Evolutionary conservation across 768 basidiomycete genomes (phyloP).

Genomic region (Rhizopogon roseolus): DNA sequence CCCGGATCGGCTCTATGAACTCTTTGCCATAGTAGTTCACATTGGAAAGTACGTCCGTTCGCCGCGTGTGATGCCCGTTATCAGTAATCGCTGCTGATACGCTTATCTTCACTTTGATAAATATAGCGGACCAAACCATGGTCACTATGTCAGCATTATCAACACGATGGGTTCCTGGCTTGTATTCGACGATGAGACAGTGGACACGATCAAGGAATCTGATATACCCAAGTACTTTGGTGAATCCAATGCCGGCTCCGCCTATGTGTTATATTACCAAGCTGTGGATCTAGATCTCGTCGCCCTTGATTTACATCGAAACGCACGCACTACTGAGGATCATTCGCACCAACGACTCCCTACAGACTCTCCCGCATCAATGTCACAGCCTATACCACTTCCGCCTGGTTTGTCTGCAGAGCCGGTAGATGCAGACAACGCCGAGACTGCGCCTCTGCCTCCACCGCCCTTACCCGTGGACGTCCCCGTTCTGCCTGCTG

Average conservation of each 20-base stretch:
- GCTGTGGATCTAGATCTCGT: constrained; percentile 78
- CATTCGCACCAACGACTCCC: constrained; percentile 8
- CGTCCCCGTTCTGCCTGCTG: constrained; percentile 3
- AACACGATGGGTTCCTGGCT: constrained; percentile 84
- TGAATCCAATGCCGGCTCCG: constrained; percentile 80
- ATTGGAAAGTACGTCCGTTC: constrained; percentile 84
- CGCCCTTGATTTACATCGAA: constrained; percentile 59
- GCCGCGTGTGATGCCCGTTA: constrained; percentile 4
- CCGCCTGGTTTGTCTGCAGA: constrained; percentile 35
- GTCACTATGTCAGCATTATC: constrained; percentile 95
- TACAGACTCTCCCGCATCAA: constrained; percentile 21
- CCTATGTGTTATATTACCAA: constrained; percentile 97
- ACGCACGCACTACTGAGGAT: constrained; percentile 17
- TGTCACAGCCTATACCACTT: constrained; percentile 18
- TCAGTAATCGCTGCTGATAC: constrained; percentile 9
- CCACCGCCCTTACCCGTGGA: constrained; percentile 17
- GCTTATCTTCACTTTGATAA: constrained; percentile 8
- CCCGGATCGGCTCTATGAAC: constrained; percentile 88
- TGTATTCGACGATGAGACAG: constrained; percentile 93
- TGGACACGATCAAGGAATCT: constrained; percentile 79
- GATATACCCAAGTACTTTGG: constrained; percentile 96
- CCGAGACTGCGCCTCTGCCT: constrained; percentile 11
- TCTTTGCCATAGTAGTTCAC: constrained; percentile 98
- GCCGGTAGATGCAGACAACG: constrained; percentile 10
- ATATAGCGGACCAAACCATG: constrained; percentile 91